Evolutionary conservation across 305 asterid genomes (phyloP), one percentile per base, ranked within the genome.

Genomic region (Fraxinus platypoda): DNA sequence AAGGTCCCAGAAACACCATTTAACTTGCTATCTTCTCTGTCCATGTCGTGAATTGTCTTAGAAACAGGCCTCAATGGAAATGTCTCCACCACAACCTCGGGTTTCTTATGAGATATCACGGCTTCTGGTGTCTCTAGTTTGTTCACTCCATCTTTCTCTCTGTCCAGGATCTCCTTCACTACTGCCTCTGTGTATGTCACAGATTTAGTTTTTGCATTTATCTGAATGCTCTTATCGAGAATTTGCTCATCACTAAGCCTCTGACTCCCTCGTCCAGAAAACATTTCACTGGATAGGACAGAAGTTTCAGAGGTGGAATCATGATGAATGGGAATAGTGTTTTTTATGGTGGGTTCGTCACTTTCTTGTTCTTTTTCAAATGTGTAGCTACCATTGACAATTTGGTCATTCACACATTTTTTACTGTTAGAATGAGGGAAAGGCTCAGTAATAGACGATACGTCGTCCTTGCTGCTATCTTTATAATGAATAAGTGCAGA

Each of bases 61-160:
- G 90, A 81, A 72, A 92, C 81, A 8, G 97, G 94, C 84, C 91
- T 86, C 46, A 90, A 68, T 4, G 98, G 99, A 88, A 94, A 93
- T 71, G 85, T 92, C 87, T 95, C 99, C 84, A 94, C 98, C 13
- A 85, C 86, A 82, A 90, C 84, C 78, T 87, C 88, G 17, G 91
- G 73, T 62, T 80, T 87, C 31, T 21, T 62, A 31, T 21, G 83
- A 81, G 85, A 78, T 41, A 75, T 82, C 46, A 80, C 80, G 26
- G 54, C 76, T 77, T 84, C 68, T 70, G 85, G 86, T 82, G 85
- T 76, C 81, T 83, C 91, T n/a, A 76, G 25, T 31, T 85, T 78
- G 72, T 76, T 85, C 80, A 43, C 84, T 82, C 79, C 92, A 79
- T 72, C 80, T 35, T 81, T 83, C 80, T 81, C 75, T 57, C 77